Evolutionary conservation across 2,329 filamentous ascomycete species (phyloP).

Genomic region (Alternaria sp.): DNA sequence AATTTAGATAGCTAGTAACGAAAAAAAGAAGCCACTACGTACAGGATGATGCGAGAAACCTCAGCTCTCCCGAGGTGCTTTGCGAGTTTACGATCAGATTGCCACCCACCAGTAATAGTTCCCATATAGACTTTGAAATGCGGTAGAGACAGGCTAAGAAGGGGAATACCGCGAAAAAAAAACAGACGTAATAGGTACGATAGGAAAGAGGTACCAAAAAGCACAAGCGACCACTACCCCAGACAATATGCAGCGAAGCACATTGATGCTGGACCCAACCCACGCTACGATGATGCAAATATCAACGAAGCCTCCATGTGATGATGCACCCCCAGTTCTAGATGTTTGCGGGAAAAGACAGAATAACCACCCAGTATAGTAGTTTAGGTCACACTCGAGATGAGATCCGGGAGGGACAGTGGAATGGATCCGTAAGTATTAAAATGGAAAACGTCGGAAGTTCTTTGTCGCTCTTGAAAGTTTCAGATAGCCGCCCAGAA

Average conservation of each 20-base stretch:
- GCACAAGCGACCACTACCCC: conserved; percentile 36
- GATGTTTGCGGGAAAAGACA: conserved; percentile 34
- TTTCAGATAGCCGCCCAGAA: conserved; percentile 34
- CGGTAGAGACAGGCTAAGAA: conserved; percentile 24
- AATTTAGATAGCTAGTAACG: conserved; percentile 21
- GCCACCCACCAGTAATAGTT: conserved; percentile 28
- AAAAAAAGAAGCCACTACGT: conserved; percentile 17
- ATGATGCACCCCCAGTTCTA: conserved; percentile 40
- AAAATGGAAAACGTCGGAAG: conserved; percentile 22
- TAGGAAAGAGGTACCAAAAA: conserved; percentile 24
- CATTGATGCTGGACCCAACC: conserved; percentile 27
- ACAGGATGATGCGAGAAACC: conserved; percentile 18
- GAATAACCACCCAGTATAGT: conserved; percentile 34
- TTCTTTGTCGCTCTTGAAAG: conserved; percentile 33
- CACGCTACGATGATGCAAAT: conserved; percentile 36
- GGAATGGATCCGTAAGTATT: conserved; percentile 13
- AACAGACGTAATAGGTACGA: conserved; percentile 21
- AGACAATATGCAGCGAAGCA: conserved; percentile 37
- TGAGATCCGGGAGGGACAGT: conserved; percentile 15
- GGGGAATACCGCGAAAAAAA: conserved; percentile 21
- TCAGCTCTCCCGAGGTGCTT: conserved; percentile 23
- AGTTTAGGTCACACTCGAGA: conserved; percentile 18
- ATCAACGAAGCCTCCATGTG: conserved; percentile 34
- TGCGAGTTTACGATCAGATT: conserved; percentile 23
- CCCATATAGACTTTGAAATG: conserved; percentile 17